These are phyloP conservation scores for Stylonectria norvegica DNA, from an alignment of 2,329 filamentous ascomycete species.

Conservation along the genomic window DNA sequence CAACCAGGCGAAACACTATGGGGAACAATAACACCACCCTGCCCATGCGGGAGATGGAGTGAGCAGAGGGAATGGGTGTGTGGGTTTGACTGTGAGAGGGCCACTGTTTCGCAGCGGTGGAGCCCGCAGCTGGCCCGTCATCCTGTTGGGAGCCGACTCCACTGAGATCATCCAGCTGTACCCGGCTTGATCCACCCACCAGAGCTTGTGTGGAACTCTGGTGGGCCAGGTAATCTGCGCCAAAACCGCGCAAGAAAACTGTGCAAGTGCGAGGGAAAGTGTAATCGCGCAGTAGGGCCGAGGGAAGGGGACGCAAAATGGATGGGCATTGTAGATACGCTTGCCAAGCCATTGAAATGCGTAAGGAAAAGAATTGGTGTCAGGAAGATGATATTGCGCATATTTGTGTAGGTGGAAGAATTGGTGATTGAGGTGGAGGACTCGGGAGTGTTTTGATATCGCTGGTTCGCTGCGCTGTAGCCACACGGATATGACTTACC, in stretches of 20 bases:
- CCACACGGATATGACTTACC: constrained; percentile 46
- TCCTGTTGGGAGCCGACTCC: constrained; percentile 27
- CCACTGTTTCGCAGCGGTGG: constrained; percentile 18
- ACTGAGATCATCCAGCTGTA: constrained; percentile 13
- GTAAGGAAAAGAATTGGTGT: neutral
- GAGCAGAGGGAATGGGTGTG: too few species aligned
- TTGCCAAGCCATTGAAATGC: constrained; percentile 11
- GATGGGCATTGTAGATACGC: too few species aligned
- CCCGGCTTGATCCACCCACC: constrained; percentile 17
- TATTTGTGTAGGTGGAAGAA: too few species aligned
- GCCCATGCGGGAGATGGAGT: too few species aligned
- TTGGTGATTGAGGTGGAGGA: too few species aligned
- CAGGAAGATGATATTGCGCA: too few species aligned
- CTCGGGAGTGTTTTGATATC: too few species aligned
- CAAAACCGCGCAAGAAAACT: constrained; percentile 22
- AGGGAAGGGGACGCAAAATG: too few species aligned
- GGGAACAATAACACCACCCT: too few species aligned
- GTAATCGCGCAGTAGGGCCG: too few species aligned
- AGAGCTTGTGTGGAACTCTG: constrained; percentile 33
- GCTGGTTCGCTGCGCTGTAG: constrained; percentile 30
- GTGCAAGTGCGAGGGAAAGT: constrained; percentile 22
- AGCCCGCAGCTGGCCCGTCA: constrained; percentile 12
- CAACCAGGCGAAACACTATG: too few species aligned
- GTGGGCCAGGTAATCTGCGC: constrained; percentile 30
- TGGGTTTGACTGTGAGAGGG: too few species aligned